Conservation (phyloP, 2,329 filamentous ascomycete species). For the Chaetothyriales sp. region DNA sequence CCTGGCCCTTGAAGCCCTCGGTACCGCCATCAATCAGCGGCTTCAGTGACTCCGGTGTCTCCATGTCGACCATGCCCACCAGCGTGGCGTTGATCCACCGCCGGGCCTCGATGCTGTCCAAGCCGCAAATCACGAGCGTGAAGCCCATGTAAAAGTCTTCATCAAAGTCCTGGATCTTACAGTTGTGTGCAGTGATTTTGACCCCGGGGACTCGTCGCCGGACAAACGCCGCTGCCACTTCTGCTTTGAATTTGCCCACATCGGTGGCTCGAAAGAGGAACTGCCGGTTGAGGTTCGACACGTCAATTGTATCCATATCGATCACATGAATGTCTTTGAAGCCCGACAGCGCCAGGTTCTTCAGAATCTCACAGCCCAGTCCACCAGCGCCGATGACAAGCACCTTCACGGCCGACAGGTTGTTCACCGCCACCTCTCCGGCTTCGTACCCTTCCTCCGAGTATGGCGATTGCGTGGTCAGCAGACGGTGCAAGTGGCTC, state of each 20-base stretch:
- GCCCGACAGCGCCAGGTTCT: slow-evolving; percentile 85
- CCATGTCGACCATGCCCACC: slow-evolving; percentile 73
- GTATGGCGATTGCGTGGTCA: slow-evolving; percentile 64
- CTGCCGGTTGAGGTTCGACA: slow-evolving; percentile 93
- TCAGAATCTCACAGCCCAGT: slow-evolving; percentile 88
- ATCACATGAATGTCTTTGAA: slow-evolving; percentile 98
- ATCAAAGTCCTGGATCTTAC: slow-evolving; percentile 92
- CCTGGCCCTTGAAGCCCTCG: slow-evolving; percentile 96
- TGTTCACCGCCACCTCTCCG: slow-evolving; percentile 37
- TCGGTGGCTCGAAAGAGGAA: slow-evolving; percentile 88
- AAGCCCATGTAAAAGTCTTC: slow-evolving; percentile 96
- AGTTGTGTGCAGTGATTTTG: slow-evolving; percentile 83
- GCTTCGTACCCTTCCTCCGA: slow-evolving; percentile 49
- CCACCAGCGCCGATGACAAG: slow-evolving; percentile 66
- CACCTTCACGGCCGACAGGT: slow-evolving; percentile 56
- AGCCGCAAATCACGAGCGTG: slow-evolving; percentile 77
- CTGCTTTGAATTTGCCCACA: slow-evolving; percentile 85
- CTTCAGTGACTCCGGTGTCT: slow-evolving; percentile 72
- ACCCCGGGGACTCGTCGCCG: slow-evolving; percentile 79
- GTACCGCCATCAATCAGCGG: slow-evolving; percentile 93
- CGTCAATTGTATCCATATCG: slow-evolving; percentile 99
- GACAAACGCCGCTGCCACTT: slow-evolving; percentile 82
- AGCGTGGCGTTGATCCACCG: slow-evolving; percentile 96
- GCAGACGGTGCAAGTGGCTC: slow-evolving; percentile 70
- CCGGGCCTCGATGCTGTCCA: slow-evolving; percentile 95